Base-by-base conservation (phyloP, 176 grass and related monocot species). In the Microstegium vimineum region DNA sequence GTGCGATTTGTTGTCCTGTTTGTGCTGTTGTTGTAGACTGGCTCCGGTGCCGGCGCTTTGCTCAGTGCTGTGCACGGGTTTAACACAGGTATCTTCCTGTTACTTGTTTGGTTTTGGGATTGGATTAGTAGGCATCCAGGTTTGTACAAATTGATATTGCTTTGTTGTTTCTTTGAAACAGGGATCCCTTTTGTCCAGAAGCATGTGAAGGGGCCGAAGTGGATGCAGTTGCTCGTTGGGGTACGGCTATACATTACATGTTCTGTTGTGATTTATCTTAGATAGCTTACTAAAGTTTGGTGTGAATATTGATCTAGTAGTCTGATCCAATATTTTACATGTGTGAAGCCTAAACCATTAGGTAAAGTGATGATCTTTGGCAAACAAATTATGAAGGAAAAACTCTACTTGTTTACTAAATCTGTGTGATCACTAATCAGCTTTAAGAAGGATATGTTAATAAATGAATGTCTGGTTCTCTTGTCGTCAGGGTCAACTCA, bases 171-270 rank as follows among this genome's bases (percentile, higher is more conserved):
- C 81, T 31, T 75, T 81, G 80, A 15, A 57, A 40, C 78, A 98
- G 92, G 88, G 56, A 91, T 98, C 71, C 92, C 92, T 17, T 93
- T 93, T 84, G 74, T 98, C 68, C 95, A 91, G 75, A 98, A 94
- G 82, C 90, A 94, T 76, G 92, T 94, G 71, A 94, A 85, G 79
- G 95, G 92, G 17, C 84, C 92, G 14, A 94, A 93, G 83, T 98
- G 88, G 95, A 47, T 94, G 79, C 95, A 93, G 34, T 65, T 98
- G 4, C 74, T 94, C 81, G 62, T 94, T 47, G 92, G 88, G 84
- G 95, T 98, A 91, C 9, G 17, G 17, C 3, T 64, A 7, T 28
- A 5, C 11, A 3, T 54, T 47, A 5, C 8, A 22, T 76, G 4
- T 20, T 38, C 13, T 42, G 10, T 84, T 30, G 36, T 6, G 75